Conservation (phyloP, 371 early-diverging fungal genomes). For the Mortierella sp. region DNA sequence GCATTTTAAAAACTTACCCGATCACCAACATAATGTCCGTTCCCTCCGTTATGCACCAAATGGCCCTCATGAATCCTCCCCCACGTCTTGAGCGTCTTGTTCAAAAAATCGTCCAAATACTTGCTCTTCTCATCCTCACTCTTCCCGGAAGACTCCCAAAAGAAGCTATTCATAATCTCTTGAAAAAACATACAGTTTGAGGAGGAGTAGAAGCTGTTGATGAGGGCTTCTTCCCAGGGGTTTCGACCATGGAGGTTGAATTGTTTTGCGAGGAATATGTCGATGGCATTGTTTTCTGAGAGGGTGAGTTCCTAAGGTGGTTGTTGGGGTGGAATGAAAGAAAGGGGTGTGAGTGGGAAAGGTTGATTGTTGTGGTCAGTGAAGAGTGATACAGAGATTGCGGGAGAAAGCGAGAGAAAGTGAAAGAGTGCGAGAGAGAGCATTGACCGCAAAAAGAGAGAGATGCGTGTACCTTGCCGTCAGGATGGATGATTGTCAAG, state of each 20-base stretch:
- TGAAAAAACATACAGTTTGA: conserved; percentile 29
- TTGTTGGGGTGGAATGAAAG: neutral
- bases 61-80: conserved; percentile 30
- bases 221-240: conserved; percentile 39
- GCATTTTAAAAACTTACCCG: conserved; percentile 9
- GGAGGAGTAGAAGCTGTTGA: conserved; percentile 33
- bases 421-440: too few relatives aligned
- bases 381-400: too few relatives aligned
- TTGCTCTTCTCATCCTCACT: conserved; percentile 19
- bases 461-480: conserved; percentile 17
- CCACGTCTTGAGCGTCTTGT: conserved; percentile 20
- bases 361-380: neutral
- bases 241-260: conserved; percentile 33
- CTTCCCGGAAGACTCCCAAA: conserved; percentile 28
- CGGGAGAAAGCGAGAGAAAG: neutral
- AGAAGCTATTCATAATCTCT: conserved; percentile 32
- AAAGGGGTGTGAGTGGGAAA: neutral
- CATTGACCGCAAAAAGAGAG: too few relatives aligned
- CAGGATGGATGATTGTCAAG: conserved; percentile 29
- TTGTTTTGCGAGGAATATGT: conserved; percentile 41
- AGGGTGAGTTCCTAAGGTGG: conserved; percentile 16
- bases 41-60: conserved; percentile 23
- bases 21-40: conserved; percentile 41
- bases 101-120: conserved; percentile 28
- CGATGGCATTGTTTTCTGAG: conserved; percentile 34